phyloP scores from a whole-genome alignment of 2,329 filamentous ascomycete genomes.

The Monosporascus sp. region DNA sequence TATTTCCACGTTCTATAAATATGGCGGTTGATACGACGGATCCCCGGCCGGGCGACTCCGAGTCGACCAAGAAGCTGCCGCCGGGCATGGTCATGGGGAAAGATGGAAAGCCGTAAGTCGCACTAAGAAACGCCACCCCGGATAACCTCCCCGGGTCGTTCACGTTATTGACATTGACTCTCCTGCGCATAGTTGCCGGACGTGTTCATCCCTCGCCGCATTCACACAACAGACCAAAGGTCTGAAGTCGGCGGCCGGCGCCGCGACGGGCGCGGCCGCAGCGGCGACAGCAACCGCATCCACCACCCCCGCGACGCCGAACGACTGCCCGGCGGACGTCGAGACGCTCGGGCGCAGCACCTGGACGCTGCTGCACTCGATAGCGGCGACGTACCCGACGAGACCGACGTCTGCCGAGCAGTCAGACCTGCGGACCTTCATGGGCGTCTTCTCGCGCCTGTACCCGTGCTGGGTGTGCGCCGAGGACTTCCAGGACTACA shows the following conservation, averaged over 20 bases:
- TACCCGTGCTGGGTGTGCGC: conserved; percentile 97
- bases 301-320: conserved; percentile 29
- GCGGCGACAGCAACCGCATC: conserved; percentile 3
- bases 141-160: too few relatives aligned
- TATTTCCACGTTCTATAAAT: conserved; percentile 22
- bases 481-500: conserved; percentile 81
- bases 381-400: conserved; percentile 80
- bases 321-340: conserved; percentile 86
- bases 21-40: conserved; percentile 36
- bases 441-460: conserved; percentile 73
- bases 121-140: too few relatives aligned
- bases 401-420: conserved; percentile 65
- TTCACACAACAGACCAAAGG: conserved; percentile 52
- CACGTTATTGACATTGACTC: background rate
- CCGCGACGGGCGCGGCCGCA: conserved; percentile 18
- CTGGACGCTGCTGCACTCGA: conserved; percentile 90
- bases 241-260: conserved; percentile 31
- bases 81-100: conserved; percentile 72
- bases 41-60: conserved; percentile 16
- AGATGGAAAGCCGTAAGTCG: conserved; percentile 76
- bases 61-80: conserved; percentile 49
- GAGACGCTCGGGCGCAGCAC: conserved; percentile 79
- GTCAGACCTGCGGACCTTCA: conserved; percentile 69
- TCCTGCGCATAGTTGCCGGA: conserved; percentile 50
- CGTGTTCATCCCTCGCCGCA: conserved; percentile 60